Percentiles rank a stretch among this genome's conserved stretches.
Evolutionary conservation across 2,329 filamentous ascomycete genomes (phyloP).

Genomic region (Clonostachys chloroleuca): DNA sequence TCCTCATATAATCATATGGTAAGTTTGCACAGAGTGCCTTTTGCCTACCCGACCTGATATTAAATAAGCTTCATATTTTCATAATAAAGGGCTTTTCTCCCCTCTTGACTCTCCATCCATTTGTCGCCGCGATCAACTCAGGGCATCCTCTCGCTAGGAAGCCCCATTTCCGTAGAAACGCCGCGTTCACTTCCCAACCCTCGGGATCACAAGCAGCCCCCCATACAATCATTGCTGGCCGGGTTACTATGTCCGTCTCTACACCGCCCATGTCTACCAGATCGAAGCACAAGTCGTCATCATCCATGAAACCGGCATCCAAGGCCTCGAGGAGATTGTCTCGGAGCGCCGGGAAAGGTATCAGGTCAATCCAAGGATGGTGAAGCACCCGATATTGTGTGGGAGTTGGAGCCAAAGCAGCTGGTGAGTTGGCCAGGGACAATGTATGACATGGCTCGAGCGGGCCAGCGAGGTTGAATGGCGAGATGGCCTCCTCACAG

Average conservation of each 20-base stretch:
- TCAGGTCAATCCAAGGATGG: conserved; percentile 27
- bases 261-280: conserved; percentile 1
- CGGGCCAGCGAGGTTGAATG: not conserved
- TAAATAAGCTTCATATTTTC: too few relatives aligned
- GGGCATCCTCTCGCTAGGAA: conserved; percentile 25
- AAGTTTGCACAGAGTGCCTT: too few relatives aligned
- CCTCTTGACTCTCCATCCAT: conserved; percentile 19
- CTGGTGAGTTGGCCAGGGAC: not conserved
- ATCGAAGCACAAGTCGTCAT: conserved; percentile 11
- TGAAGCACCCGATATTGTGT: conserved; percentile 11
- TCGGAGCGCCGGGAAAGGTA: conserved; percentile 24
- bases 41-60: too few relatives aligned
- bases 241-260: not conserved
- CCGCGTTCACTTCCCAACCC: conserved; percentile 39
- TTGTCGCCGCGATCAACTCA: conserved; percentile 25
- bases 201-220: conserved; percentile 34
- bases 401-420: conserved; percentile 1
- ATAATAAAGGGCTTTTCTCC: not conserved
- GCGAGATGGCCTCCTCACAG: conserved; percentile 3
- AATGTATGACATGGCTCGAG: not conserved
- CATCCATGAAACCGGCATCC: not conserved
- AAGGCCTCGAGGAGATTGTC: conserved; percentile 19
- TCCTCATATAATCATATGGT: too few relatives aligned
- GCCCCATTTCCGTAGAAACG: conserved; percentile 37
- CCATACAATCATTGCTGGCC: conserved; percentile 34